Evolutionary conservation across 495 filamentous ascomycete species (phyloP).

Genomic region (Gamarada debralockiae): DNA sequence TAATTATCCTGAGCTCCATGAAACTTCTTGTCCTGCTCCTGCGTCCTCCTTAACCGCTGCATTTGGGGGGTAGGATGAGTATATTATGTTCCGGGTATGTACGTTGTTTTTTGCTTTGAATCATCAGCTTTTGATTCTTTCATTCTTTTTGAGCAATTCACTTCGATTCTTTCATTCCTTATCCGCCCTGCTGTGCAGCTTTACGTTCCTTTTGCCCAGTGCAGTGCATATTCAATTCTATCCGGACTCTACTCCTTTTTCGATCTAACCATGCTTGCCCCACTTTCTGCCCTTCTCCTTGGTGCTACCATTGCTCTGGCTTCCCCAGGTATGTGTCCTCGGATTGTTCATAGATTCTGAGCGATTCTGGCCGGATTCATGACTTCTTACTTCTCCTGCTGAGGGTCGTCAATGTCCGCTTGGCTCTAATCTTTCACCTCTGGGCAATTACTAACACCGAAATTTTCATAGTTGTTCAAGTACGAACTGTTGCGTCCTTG

Average conservation of each 20-base stretch:
- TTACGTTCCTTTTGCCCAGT: background rate
- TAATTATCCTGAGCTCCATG: background rate
- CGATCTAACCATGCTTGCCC: background rate
- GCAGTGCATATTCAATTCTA: background rate
- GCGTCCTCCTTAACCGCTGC: background rate
- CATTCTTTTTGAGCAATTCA: background rate
- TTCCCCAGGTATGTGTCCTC: background rate
- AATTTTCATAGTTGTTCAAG: conserved; percentile 12
- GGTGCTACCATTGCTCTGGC: background rate
- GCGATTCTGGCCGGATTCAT: too few species aligned
- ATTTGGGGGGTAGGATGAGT: too few species aligned
- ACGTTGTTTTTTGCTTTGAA: background rate
- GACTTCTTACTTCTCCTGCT: too few species aligned
- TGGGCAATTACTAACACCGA: background rate
- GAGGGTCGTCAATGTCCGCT: too few species aligned
- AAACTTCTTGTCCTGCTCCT: background rate
- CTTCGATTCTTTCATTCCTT: background rate
- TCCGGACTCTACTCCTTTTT: background rate
- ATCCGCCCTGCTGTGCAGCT: background rate
- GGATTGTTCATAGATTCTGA: too few species aligned
- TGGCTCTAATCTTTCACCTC: too few species aligned
- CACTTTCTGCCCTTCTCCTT: background rate
- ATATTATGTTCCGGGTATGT: too few species aligned
- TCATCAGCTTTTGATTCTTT: background rate
- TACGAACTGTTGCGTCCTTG: conserved; percentile 37